Conservation (phyloP, 2,329 filamentous ascomycete species). For the Venturiaceae sp. region DNA sequence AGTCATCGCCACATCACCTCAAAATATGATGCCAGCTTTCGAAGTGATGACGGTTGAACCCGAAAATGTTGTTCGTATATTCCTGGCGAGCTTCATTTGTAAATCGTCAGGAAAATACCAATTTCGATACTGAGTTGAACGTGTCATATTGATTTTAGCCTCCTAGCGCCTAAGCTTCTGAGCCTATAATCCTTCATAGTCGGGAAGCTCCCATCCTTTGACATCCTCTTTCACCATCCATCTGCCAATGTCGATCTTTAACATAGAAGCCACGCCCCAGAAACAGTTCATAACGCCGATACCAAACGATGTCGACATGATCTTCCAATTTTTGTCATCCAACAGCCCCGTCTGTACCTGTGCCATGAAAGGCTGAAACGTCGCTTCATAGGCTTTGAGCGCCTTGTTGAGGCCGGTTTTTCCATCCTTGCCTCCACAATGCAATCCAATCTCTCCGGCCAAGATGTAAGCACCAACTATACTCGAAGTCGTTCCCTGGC, state of each 20-base stretch:
- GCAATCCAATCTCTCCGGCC: conserved; percentile 7
- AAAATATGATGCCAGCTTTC: too few relatives aligned
- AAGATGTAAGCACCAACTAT: conserved; percentile 8
- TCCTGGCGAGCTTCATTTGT: too few relatives aligned
- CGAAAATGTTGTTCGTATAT: too few relatives aligned
- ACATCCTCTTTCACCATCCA: conserved; percentile 21
- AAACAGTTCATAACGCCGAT: conserved; percentile 22
- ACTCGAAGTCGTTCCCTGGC: conserved; percentile 13
- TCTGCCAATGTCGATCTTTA: conserved; percentile 25
- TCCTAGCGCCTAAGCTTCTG: too few relatives aligned
- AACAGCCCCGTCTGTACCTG: conserved; percentile 14
- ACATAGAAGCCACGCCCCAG: conserved; percentile 19
- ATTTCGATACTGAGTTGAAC: too few relatives aligned
- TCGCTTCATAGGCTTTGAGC: conserved; percentile 15
- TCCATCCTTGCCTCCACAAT: conserved; percentile 40
- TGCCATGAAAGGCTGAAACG: conserved; percentile 13
- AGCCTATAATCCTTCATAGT: conserved; percentile 24
- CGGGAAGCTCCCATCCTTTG: conserved; percentile 27
- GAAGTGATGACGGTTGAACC: too few relatives aligned
- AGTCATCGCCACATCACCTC: too few relatives aligned
- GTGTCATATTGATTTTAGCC: too few relatives aligned
- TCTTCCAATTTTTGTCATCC: not conserved
- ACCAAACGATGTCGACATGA: conserved; percentile 13
- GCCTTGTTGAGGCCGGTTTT: conserved; percentile 22
- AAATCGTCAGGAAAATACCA: too few relatives aligned